Conservation (phyloP, 768 basidiomycete species). For the Boletus reticuloceps region DNA sequence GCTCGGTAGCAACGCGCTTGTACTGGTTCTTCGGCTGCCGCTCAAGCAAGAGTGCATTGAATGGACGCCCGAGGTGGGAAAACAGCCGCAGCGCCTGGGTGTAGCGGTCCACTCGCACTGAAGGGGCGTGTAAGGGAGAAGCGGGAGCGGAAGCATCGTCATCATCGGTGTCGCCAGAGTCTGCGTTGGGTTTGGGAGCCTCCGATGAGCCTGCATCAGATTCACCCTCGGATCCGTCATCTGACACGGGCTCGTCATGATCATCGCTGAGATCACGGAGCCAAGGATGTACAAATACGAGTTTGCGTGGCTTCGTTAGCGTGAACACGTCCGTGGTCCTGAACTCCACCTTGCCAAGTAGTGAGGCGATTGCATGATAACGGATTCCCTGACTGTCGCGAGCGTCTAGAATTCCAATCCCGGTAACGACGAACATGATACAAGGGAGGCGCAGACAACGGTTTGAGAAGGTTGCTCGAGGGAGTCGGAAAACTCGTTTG, state of each 20-base stretch:
- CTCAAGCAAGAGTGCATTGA: conserved; percentile 3
- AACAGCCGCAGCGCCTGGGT: conserved; percentile 1
- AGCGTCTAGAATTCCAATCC: background rate
- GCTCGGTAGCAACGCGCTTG: background rate
- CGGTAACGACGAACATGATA: background rate
- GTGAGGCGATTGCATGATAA: background rate
- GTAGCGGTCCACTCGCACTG: background rate
- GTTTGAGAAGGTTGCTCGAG: background rate
- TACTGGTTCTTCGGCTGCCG: background rate
- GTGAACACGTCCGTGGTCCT: background rate
- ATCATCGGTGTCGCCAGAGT: too few relatives aligned
- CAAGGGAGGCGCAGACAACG: background rate
- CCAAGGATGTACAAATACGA: conserved; percentile 10
- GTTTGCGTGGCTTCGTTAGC: background rate
- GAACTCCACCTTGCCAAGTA: conserved; percentile 1
- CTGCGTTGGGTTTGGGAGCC: too few relatives aligned
- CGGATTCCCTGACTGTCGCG: background rate
- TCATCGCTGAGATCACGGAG: background rate
- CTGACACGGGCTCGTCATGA: background rate
- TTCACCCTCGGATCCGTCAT: background rate
- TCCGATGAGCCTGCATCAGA: background rate
- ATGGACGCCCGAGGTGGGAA: background rate
- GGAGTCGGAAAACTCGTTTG: background rate
- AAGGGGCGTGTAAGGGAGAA: background rate
- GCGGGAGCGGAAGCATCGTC: background rate